A percentile compares a stretch with the other conserved stretches of the same genome.
These are phyloP conservation scores for Astrocystis sublimbata DNA, from an alignment of 495 filamentous ascomycete genomes.

Conservation along the genomic window DNA sequence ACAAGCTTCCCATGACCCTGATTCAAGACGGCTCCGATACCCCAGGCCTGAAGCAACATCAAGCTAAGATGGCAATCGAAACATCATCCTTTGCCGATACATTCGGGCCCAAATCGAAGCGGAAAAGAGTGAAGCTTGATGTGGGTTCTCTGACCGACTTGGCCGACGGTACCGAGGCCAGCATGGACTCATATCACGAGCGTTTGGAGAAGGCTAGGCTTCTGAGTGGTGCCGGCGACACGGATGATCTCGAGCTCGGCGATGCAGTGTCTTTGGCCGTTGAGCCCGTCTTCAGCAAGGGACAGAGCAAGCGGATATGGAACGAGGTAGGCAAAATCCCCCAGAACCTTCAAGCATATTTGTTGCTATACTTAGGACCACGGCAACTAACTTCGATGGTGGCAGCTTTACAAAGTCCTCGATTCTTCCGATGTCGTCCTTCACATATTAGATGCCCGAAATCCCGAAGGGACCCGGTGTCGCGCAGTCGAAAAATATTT, in stretches of 20 bases:
- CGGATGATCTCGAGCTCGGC: constrained; percentile 47
- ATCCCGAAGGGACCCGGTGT: constrained; percentile 88
- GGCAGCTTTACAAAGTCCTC: constrained; percentile 73
- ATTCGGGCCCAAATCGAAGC: constrained; percentile 89
- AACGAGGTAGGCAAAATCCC: constrained; percentile 71
- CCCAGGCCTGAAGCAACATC: constrained; percentile 84
- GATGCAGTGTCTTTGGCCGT: constrained; percentile 65
- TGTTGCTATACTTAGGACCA: no score
- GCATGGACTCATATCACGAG: constrained; percentile 77
- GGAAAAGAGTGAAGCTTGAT: constrained; percentile 86
- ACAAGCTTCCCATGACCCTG: constrained; percentile 85
- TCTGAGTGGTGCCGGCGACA: constrained; percentile 65
- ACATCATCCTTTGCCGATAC: constrained; percentile 81
- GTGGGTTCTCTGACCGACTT: constrained; percentile 80
- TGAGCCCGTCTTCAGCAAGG: constrained; percentile 91
- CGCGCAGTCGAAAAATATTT: constrained; percentile 92
- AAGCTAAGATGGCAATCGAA: constrained; percentile 92
- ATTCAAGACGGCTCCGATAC: constrained; percentile 63
- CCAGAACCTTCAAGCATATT: not conserved
- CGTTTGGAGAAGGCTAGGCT: constrained; percentile 71
- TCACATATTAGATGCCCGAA: constrained; percentile 90
- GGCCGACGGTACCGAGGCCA: constrained; percentile 72
- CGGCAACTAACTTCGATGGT: no score
- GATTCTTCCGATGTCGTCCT: constrained; percentile 96
- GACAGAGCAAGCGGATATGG: constrained; percentile 93